phyloP scores from a whole-genome alignment of 192 early-diverging fungal genomes.

The Coemansia sp. region DNA sequence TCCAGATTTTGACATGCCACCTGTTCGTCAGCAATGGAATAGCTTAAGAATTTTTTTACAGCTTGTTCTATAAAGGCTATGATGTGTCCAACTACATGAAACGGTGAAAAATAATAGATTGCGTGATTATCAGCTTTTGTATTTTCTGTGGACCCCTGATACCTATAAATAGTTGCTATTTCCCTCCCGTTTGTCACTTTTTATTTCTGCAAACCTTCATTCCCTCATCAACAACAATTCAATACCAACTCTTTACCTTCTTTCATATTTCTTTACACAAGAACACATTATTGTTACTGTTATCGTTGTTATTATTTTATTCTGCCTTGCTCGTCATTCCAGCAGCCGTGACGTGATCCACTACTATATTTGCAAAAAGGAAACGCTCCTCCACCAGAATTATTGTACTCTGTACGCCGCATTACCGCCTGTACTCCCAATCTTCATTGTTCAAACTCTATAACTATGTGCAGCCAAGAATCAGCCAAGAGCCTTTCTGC shows the following conservation, averaged over 20 bases:
- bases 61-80: no score
- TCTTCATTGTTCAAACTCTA: background rate
- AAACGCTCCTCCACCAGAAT: background rate
- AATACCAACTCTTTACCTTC: background rate
- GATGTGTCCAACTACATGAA: no score
- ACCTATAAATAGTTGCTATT: constrained; percentile 1
- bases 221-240: background rate
- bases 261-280: background rate
- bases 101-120: background rate
- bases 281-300: background rate
- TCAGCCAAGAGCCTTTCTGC: constrained; percentile 10
- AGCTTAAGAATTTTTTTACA: background rate
- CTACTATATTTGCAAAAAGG: background rate
- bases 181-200: background rate
- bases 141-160: background rate
- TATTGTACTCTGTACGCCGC: background rate
- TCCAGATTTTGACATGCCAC: background rate
- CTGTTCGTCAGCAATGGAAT: background rate
- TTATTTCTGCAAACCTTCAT: background rate
- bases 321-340: no score
- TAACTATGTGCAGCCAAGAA: constrained; percentile 33
- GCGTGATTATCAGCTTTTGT: background rate
- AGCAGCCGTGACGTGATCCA: background rate
- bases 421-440: background rate
- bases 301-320: no score